Evolutionary conservation across 495 filamentous ascomycete species (phyloP), one percentile per base, ranked within the genome.

Genomic region (Chaetomidium leptoderma): DNA sequence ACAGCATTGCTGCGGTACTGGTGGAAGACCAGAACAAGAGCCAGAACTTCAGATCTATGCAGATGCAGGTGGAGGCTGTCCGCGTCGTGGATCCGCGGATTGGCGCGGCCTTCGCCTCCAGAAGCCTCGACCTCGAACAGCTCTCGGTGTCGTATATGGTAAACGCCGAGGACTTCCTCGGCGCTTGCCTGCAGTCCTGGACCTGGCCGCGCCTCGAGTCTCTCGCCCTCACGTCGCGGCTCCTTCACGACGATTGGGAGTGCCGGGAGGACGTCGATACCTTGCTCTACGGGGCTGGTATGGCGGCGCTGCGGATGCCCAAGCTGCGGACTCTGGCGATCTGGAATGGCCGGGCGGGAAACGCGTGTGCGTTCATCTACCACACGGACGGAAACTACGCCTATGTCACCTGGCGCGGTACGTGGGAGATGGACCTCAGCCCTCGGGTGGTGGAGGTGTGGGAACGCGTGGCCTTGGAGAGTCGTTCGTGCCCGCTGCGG

Each of bases 331-430:
- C 52, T 50, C 58, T 71, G 59, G 66, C 56, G 24, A 52, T 69
- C 58, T 71, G 68, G 66, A 63, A 71, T 52, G 68, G 66, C 39
- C 36, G 40, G 43, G 59, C 55, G 45, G 64, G 59, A 33, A 52
- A 65, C 26, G 66, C 68, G 11, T 63, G 64, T 61, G 63, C 63
- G 21, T 70, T 70, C 58, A 63, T 64, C 42, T 69, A 69, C 57
- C 57, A 63, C 30, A 51, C 43, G 37, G 61, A 64, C 45, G 9
- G 50, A 19, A 26, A 30, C 35, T 32, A 52, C 58, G 57, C 57
- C 44, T 58, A 46, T 43, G 58, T 67, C 43, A 63, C 57, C 47
- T 70, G 68, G 68, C 61, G 64, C 46, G 52, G 66, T 57, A 69
- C 62, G 47, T 67, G 66, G 68, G 59, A 63, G 39, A 39, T 69